Base-by-base conservation (phyloP, 768 basidiomycete genomes). In the Rhodotorula toruloides region DNA sequence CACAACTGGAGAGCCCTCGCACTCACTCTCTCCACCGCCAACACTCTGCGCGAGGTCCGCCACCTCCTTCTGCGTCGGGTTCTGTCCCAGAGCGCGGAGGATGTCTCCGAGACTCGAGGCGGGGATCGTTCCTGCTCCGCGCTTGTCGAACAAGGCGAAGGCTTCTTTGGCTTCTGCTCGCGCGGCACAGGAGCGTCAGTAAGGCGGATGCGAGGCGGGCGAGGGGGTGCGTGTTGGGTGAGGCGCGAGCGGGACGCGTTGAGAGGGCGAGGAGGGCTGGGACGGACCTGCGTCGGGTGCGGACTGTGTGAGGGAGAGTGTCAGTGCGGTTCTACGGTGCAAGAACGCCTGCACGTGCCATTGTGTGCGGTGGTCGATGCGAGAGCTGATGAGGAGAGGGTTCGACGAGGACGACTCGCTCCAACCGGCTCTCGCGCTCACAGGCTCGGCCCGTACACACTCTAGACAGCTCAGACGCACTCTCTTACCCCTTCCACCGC, bases 41-140 rank as follows among this genome's bases (percentile, higher is more conserved):
- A 90, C 86, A 21, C 79, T 77, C 9, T 81, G 79, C 36, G 89
- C 83, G 70, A 98, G 85, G 27, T 91, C 88, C 14, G 85, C 84
- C 8, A 98, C 92, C 78, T 99, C 93, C n/a, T 89, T 87, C 77
- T 98, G 96, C 0, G 94, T 98, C n/a, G 96, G 96, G 77, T 99
- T 99, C 81, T 98, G 96, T 4, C 96, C 96, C 6, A 99, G 81
- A 1, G 91, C 91, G 49, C 96, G 85, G 22, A 99, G 80, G 16
- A 99, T 84, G 77, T 98, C 94, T 14, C 96, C 96, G 2, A 99
- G 80, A 0, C 86, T 87, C 67, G 92, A 89, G 6, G 88, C 81
- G 1, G 92, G 88, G 37, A 99, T 90, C 21, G 88, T 83, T 22
- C 92, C 92, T 4, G 88, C 90, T 43, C 96, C 96, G 72, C 86